Conservation (phyloP, 768 basidiomycete species). For the Xanthoconium purpureum region DNA sequence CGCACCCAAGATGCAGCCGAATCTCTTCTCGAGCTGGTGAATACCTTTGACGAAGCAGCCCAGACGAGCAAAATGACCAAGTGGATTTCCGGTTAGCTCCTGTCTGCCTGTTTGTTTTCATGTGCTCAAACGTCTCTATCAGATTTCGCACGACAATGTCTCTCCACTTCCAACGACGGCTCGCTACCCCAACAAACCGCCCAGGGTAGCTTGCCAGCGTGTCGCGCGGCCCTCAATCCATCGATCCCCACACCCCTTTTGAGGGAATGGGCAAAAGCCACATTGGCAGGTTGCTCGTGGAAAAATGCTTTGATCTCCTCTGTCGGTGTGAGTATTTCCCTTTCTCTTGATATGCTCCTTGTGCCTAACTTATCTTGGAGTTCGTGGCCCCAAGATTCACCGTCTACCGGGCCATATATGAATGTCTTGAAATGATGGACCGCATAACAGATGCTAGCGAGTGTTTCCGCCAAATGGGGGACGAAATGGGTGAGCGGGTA, state of each 20-base stretch:
- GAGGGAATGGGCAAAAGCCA: too few relatives aligned
- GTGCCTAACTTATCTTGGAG: not conserved
- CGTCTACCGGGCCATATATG: not conserved
- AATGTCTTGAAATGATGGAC: not conserved
- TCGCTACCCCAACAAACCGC: too few relatives aligned
- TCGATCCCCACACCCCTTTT: too few relatives aligned
- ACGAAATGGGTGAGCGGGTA: too few relatives aligned
- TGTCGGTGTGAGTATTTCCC: not conserved
- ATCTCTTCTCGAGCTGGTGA: too few relatives aligned
- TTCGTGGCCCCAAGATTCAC: not conserved
- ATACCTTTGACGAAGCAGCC: not conserved
- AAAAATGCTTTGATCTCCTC: too few relatives aligned
- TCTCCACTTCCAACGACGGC: not conserved
- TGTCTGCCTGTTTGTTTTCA: not conserved
- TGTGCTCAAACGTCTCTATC: not conserved
- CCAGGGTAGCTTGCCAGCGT: too few relatives aligned
- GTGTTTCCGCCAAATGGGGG: too few relatives aligned
- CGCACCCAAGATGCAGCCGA: too few relatives aligned
- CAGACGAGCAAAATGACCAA: not conserved
- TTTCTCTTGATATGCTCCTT: not conserved
- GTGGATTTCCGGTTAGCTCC: not conserved
- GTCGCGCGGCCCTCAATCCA: too few relatives aligned
- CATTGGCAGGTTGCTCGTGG: not conserved
- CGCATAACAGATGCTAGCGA: not conserved
- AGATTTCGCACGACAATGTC: too few relatives aligned